Percentiles rank a stretch among this genome's conserved stretches.
Conservation (phyloP, 202 grass and related monocot genomes). For the Hordeum pubiflorum region DNA sequence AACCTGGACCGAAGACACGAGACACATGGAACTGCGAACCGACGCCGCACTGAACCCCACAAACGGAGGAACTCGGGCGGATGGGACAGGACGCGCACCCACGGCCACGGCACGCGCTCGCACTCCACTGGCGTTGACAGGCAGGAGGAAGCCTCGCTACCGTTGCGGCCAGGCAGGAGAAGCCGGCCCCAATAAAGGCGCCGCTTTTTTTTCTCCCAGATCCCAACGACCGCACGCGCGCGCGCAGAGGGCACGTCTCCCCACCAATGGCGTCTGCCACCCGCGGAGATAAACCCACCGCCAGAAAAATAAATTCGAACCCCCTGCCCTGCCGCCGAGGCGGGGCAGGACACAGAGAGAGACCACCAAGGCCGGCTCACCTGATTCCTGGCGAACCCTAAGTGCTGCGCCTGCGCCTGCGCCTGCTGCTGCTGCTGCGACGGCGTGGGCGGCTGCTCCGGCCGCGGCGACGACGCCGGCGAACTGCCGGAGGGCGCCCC, state of each 20-base stretch:
- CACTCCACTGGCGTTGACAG: not conserved
- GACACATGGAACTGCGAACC: not conserved
- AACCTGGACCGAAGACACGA: not conserved
- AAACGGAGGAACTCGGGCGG: not conserved
- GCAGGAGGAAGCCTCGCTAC: not conserved
- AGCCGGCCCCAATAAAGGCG: constrained; percentile 22
- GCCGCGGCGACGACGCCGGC: constrained; percentile 45
- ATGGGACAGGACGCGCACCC: constrained; percentile 14
- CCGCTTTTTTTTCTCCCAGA: constrained; percentile 32
- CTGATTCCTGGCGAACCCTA: constrained; percentile 46
- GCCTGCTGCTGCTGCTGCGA: constrained; percentile 26
- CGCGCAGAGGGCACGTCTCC: constrained; percentile 3
- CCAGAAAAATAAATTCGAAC: constrained; percentile 31
- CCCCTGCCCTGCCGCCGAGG: not conserved
- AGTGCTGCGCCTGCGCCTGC: constrained; percentile 32
- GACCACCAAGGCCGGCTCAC: constrained; percentile 4
- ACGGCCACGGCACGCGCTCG: not conserved
- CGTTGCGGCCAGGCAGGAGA: constrained; percentile 23
- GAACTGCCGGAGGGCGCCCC: constrained; percentile 35
- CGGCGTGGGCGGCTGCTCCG: constrained; percentile 21
- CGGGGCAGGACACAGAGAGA: not conserved
- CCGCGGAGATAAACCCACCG: not conserved
- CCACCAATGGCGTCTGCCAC: constrained; percentile 24
- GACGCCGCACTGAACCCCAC: not conserved
- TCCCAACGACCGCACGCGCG: constrained; percentile 37